Evolutionary conservation across 2,329 filamentous ascomycete genomes (phyloP), one percentile per base, ranked within the genome.

Genomic region (Pseudocercospora eumusae): DNA sequence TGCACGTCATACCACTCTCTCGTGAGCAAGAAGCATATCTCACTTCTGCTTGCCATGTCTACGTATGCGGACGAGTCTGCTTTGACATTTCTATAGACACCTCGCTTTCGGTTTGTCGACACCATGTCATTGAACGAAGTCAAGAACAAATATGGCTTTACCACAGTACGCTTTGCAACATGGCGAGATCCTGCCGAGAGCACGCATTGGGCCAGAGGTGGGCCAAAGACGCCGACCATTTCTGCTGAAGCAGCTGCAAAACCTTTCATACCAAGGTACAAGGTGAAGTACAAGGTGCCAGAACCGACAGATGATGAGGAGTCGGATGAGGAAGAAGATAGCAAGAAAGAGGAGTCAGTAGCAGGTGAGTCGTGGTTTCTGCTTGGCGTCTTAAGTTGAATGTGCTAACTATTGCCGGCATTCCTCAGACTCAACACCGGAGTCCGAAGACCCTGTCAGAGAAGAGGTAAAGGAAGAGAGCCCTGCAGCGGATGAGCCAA

Each of bases 251-350:
- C 60, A 28, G 69, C 63, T 25, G 60, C 57, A 11, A 62, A 60
- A 54, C 66, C 68, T 11, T 70, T 66, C 56, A 60, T 66, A 13
- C 65, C 66, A 4, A 66, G 53, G 21, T 73, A 71, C 62, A 71
- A 67, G 57, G 69, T 71, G 7, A 60, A 56, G 23, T 68, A 68
- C 42, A 59, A 60, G 21, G 57, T 62, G 27, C 69, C 70, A 4
- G 62, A 69, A 56, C 67, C 68, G 4, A 70, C 69, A 15, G 69
- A 71, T 49, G 70, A 72, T 21, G 68, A 72, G 59, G 66, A 63
- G 6, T 65, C 63, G 25, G 65, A 62, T 15, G 59, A 54, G 3
- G 64, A 66, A 11, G 57, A 60, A 13, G 64, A 65, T 15, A 23
- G 18, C 21, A 45, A 40, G 25, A 53, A 60, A 42, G 52, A 50